Evolutionary conservation across 1,284 basidiomycete species (phyloP).

Genomic region (Moesziomyces sp.): DNA sequence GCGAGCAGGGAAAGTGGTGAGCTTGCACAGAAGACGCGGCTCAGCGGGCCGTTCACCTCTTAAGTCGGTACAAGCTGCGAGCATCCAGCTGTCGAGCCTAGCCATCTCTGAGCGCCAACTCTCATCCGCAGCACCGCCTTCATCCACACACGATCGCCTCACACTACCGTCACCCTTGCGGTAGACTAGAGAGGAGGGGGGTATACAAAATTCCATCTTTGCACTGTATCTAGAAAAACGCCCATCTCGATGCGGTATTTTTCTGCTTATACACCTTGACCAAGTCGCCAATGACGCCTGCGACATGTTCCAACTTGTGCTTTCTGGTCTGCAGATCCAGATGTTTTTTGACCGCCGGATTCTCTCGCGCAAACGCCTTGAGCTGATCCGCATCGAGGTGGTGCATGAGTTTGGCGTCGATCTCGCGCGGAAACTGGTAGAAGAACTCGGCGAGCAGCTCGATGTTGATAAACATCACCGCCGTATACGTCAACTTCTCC

Average conservation of each 20-base stretch:
- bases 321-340: slow-evolving; percentile 96
- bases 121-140: no score
- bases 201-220: no score
- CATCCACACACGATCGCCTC: no score
- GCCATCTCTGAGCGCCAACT: no score
- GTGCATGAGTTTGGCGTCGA: slow-evolving; percentile 92
- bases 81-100: no score
- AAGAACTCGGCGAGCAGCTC: slow-evolving; percentile 98
- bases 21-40: no score
- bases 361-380: slow-evolving; percentile 89
- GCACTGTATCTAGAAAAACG: slow-evolving; percentile 47
- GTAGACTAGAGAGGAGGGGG: no score
- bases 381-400: slow-evolving; percentile 88
- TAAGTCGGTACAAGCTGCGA: no score
- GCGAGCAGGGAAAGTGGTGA: no score
- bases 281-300: slow-evolving; percentile 66
- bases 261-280: slow-evolving; percentile 68
- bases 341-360: slow-evolving; percentile 84
- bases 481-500: slow-evolving; percentile 94
- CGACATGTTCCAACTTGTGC: slow-evolving; percentile 79
- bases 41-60: no score
- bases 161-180: no score
- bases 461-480: slow-evolving; percentile 92
- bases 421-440: slow-evolving; percentile 98
- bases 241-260: slow-evolving; percentile 50